Evolutionary conservation across 2,329 filamentous ascomycete species (phyloP).

Genomic region (Penicillium sp.): DNA sequence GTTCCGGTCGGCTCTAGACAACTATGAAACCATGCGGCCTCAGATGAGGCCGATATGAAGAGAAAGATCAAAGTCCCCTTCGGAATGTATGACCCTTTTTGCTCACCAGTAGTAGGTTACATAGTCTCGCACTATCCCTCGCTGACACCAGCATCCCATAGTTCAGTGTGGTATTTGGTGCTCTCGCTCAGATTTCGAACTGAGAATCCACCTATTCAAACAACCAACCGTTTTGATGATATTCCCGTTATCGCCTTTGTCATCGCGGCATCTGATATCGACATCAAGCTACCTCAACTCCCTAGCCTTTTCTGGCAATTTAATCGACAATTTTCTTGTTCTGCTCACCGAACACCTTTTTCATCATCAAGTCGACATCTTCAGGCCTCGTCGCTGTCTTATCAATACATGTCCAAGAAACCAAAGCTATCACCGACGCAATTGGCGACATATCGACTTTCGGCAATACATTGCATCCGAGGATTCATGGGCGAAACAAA

Average conservation of each 20-base stretch:
- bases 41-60: neutral
- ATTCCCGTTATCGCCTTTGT: neutral
- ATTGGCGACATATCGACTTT: neutral
- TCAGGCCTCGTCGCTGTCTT: neutral
- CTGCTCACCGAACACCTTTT: neutral
- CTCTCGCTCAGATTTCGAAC: neutral
- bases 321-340: neutral
- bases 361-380: neutral
- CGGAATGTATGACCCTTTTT: neutral
- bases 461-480: neutral
- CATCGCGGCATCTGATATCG: neutral
- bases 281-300: neutral
- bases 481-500: neutral
- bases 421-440: neutral
- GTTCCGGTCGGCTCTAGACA: neutral
- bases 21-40: neutral
- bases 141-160: neutral
- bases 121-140: neutral
- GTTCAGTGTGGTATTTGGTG: too few relatives aligned
- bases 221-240: neutral
- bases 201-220: neutral
- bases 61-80: neutral
- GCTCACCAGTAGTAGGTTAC: neutral
- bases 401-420: neutral
- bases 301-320: neutral